Evolutionary conservation across 371 early-diverging fungal genomes (phyloP).

Genomic region (Syncephalastrum monosporum): DNA sequence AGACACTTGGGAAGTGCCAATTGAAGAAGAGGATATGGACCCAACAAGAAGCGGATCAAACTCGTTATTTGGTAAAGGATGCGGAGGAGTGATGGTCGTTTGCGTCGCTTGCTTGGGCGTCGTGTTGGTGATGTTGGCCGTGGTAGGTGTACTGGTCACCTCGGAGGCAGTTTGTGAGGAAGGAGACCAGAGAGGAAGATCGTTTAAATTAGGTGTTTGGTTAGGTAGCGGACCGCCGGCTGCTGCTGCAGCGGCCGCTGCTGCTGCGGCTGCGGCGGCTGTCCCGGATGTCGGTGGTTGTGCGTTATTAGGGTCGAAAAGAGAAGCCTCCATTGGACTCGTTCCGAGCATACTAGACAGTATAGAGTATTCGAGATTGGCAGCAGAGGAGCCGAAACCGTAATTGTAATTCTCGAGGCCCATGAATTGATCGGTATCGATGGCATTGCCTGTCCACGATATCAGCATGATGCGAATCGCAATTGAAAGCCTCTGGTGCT

Average conservation of each 20-base stretch:
- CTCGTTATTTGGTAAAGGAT: constrained; percentile 6
- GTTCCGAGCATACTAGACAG: constrained; percentile 78
- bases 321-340: constrained; percentile 13
- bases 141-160: background rate
- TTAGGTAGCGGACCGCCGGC: constrained; percentile 1
- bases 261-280: constrained; percentile 1
- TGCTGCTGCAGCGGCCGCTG: constrained; percentile 4
- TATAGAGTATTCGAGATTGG: constrained; percentile 86
- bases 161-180: constrained; percentile 4
- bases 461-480: background rate
- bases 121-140: constrained; percentile 3
- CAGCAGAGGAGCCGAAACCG: constrained; percentile 82
- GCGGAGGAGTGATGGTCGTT: constrained; percentile 3
- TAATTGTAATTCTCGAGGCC: constrained; percentile 31
- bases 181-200: background rate
- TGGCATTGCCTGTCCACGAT: background rate
- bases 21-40: constrained; percentile 29
- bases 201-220: background rate
- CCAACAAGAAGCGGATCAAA: constrained; percentile 7
- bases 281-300: background rate
- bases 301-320: constrained; percentile 10
- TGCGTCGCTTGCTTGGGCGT: background rate
- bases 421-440: constrained; percentile 20
- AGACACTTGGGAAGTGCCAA: constrained; percentile 33
- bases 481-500: background rate